Evolutionary conservation across 140 eudicot genomes (phyloP), one percentile per base, ranked within the genome.

Genomic region (Anethum foeniculum): DNA sequence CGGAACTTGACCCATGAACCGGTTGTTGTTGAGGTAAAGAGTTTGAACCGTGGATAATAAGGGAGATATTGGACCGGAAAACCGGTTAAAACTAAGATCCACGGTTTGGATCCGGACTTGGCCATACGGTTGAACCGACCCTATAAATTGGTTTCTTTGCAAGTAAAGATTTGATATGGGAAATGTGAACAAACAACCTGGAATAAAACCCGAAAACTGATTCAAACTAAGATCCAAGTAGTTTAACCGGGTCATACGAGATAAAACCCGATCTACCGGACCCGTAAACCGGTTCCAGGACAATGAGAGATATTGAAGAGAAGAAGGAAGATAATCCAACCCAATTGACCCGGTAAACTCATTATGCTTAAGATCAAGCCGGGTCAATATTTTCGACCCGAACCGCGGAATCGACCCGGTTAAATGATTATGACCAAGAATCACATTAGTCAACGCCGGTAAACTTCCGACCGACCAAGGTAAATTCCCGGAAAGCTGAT

Each of bases 1-100:
- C 71, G 99, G 99, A 2, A 95, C 96, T 68, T 83, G 79, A 18
- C 99, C 99, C 36, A 82, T 90, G 88, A 95, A 95, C 92, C 92
- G 88, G 96, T 95, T 95, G 52, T 95, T 92, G 52, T 95, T 95
- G 14, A 95, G 87, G 65, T 88, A 95, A 5, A 95, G 88, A 84
- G 86, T 92, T 75, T 90, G 87, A 2, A 95, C 99, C 27, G 92
- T 89, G 1, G 97, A 83, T 28, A 95, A 85, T 81, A 92, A 25
- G 2, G 99, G 96, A 1, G 99, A 95, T 30, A 95, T 88, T 62
- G 78, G 80, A 16, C 99, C 99, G 25, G 87, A 89, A 46, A 95
- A 39, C 85, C 91, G 83, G 86, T 95, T 95, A 81, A 80, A 91
- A 76, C 99, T 95, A 3, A 95, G 84, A 80, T 95, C 99, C 48